phyloP scores from a whole-genome alignment of 192 early-diverging fungal species.

The Podila verticillata region DNA sequence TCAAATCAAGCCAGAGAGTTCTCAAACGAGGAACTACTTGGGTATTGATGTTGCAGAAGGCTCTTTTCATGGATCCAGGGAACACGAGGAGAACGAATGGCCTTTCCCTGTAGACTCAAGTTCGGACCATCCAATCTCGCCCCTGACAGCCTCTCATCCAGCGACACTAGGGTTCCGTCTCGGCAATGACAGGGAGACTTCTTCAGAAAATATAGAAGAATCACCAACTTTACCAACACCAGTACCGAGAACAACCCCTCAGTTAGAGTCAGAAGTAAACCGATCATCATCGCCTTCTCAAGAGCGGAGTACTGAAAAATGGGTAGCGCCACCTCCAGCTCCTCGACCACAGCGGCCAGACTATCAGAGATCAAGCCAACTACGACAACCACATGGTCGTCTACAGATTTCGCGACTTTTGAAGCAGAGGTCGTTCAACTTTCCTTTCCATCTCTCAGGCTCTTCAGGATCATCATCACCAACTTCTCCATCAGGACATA shows the following conservation, averaged over 20 bases:
- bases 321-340: background rate
- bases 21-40: background rate
- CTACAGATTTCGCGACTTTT: slow-evolving; percentile 23
- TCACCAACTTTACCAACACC: background rate
- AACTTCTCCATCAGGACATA: background rate
- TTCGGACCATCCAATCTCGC: slow-evolving; percentile 25
- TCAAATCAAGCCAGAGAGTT: slow-evolving; percentile 11
- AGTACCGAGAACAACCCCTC: background rate
- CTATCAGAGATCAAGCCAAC: background rate
- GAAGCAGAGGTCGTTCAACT: slow-evolving; percentile 50
- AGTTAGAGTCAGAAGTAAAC: background rate
- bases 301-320: background rate
- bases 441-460: slow-evolving; percentile 10
- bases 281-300: background rate
- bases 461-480: background rate
- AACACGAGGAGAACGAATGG: slow-evolving; percentile 24
- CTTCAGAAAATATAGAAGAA: background rate
- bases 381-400: slow-evolving; percentile 15
- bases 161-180: background rate
- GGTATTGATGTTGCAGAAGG: background rate
- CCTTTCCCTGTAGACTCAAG: slow-evolving; percentile 15
- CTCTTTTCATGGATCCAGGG: background rate
- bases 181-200: background rate
- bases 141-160: slow-evolving; percentile 24
- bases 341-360: background rate